Base-by-base conservation (phyloP, 345 rosid genomes). In the Acer yangbiense region DNA sequence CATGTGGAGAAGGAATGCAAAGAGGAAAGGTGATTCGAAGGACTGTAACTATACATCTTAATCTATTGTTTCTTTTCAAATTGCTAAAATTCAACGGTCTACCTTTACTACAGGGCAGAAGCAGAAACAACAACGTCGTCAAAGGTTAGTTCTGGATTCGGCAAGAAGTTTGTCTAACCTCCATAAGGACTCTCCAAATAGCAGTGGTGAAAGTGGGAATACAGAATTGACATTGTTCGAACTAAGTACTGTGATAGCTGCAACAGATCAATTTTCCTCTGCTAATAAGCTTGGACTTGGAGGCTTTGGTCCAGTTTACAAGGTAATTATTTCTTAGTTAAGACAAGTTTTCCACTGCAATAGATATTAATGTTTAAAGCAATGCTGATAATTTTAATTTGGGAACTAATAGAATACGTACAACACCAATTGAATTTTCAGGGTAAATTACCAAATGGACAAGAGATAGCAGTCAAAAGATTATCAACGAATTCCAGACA, bases 231-330 rank as follows among this genome's bases (percentile, higher is more conserved):
- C 77, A 10, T 69, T 79, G 5, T 73, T 79, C 16, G 73, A 80
- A 20, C n/a, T 77, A 3, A 41, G 0, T 18, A 65, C 66, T 0
- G 27, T 83, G 17, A 61, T 57, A 23, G 29, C 65, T 69, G 86
- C 86, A 27, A 83, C 86, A 17, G 44, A 48, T 25, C 9, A 74
- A 3, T 83, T 83, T 73, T 74, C 83, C 11, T 4, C 52, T 20
- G 67, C 67, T 12, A 79, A 79, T 43, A 73, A 73, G 80, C 61
- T 83, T 25, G 83, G 83, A 7, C 69, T 25, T 57, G 83, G 83
- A 0, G 83, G 83, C 0, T 83, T 77, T 17, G 86, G 83, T 65
- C 63, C 69, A 18, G 81, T 80, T n/a, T 83, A 77, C 62, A 64
- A 67, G 86, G 86, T 83, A 76, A 23, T 50, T 23, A 16, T 43